Evolutionary conservation across 2,329 filamentous ascomycete genomes (phyloP), one percentile per base, ranked within the genome.

Genomic region (Trichoderma sp.): DNA sequence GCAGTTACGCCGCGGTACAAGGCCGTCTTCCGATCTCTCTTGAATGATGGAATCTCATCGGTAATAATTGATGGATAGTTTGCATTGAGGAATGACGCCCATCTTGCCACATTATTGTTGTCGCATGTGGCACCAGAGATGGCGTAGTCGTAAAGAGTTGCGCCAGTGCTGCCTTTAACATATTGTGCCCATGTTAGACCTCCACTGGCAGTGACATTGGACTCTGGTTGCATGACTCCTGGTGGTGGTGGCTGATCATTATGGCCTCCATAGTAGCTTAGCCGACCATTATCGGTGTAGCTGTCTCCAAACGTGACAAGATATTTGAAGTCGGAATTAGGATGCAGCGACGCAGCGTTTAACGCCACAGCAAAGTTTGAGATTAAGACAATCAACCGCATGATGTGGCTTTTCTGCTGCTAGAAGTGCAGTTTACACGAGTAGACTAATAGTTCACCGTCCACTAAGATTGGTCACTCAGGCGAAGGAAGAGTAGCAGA

Each of bases 261-360:
- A 47, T 66, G 53, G 24, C 27, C 31, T 13, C 19, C 24, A 6
- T 57, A 91, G 76, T 92, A 93, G 10, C 75, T 75, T 10, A 92
- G 77, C 8, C 91, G 86, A 16, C 85, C 87, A 73, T 93, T 90
- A 75, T 94, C 92, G 0, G 91, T 92, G 75, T 91, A 94, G 78
- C 90, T 92, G 77, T 93, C 90, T 19, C 91, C 91, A 76, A 94
- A 93, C 0, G 88, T 85, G 52, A 93, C 85, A 52, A 93, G 77
- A 59, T 87, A 66, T 13, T 66, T 66, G 63, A 66, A 66, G 37
- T 66, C 37, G 21, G 37, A 35, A 31, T 58, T 49, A n/a, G 19
- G 40, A 19, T 27, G 37, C 5, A 66, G 13, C 16, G 63, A 66
- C 1, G 40, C 37, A 19, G 63, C 63, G 4, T 56, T 66, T 11